Evolutionary conservation across 495 filamentous ascomycete species (phyloP).

Genomic region (Aspergillus diversus): DNA sequence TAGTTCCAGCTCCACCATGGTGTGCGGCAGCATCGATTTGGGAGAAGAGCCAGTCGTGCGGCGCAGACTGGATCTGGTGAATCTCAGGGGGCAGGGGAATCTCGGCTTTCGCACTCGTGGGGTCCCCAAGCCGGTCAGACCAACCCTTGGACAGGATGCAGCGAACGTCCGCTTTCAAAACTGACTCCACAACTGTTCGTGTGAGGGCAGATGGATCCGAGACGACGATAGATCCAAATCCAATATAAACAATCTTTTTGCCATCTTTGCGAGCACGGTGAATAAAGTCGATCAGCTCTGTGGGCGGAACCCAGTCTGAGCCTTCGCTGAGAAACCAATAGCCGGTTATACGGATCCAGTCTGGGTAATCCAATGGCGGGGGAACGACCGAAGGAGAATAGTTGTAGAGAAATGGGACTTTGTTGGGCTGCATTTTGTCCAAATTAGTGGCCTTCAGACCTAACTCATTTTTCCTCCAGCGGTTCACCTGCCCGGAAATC

Average conservation of each 20-base stretch:
- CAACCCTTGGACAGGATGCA: constrained; percentile 98
- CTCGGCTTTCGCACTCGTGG: constrained; percentile 63
- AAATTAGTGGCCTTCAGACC: constrained; percentile 78
- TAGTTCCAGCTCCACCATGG: constrained; percentile 94
- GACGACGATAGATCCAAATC: constrained; percentile 96
- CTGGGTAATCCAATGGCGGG: constrained; percentile 92
- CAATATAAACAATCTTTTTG: constrained; percentile 95
- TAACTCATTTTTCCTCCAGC: constrained; percentile 83
- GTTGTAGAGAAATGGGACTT: constrained; percentile 96
- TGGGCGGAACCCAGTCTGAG: constrained; percentile 71
- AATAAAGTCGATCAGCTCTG: constrained; percentile 81
- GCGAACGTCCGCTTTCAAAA: constrained; percentile 88
- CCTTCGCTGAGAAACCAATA: constrained; percentile 97
- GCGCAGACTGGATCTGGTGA: constrained; percentile 83
- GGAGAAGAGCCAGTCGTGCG: constrained; percentile 94
- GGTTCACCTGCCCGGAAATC: constrained; percentile 88
- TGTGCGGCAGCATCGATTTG: constrained; percentile 95
- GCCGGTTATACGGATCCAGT: constrained; percentile 96
- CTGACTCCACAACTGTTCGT: constrained; percentile 84
- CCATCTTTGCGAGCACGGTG: constrained; percentile 72
- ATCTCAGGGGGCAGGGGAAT: constrained; percentile 79
- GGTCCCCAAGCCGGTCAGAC: constrained; percentile 82
- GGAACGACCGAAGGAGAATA: constrained; percentile 91
- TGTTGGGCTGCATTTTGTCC: constrained; percentile 93
- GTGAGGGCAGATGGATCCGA: constrained; percentile 86